Evolutionary conservation across 176 grass and related monocot genomes (phyloP).

Genomic region (Ampelocalamus luodianensis): DNA sequence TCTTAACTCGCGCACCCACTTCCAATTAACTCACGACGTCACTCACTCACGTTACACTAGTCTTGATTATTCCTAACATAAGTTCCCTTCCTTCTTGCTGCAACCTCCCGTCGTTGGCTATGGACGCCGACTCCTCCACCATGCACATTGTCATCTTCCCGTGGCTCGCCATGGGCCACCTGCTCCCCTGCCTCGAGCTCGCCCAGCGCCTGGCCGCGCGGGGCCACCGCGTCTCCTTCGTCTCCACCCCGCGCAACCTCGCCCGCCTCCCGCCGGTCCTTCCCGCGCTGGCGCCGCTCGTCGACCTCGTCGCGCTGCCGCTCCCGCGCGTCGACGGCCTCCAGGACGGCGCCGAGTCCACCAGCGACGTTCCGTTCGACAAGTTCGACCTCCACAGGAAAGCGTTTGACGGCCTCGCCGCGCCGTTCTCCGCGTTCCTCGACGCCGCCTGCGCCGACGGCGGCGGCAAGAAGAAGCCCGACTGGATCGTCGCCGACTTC

Average conservation of each 20-base stretch:
- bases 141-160: conserved; percentile 47
- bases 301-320: conserved; percentile 42
- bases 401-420: conserved; percentile 53
- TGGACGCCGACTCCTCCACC: not conserved
- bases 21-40: too few relatives aligned
- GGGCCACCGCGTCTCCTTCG: conserved; percentile 47
- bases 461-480: conserved; percentile 6
- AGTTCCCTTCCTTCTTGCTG: too few relatives aligned
- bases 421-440: not conserved
- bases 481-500: conserved; percentile 47
- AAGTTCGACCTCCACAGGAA: conserved; percentile 36
- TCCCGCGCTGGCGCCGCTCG: not conserved
- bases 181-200: conserved; percentile 43
- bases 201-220: conserved; percentile 21
- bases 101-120: too few relatives aligned
- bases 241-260: conserved; percentile 49
- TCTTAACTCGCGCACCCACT: too few relatives aligned
- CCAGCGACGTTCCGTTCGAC: conserved; percentile 29
- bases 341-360: conserved; percentile 45
- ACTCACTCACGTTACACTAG: too few relatives aligned
- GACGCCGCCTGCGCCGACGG: not conserved
- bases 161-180: conserved; percentile 46
- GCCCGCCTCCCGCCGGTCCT: conserved; percentile 5
- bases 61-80: too few relatives aligned
- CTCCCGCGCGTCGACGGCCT: conserved; percentile 33